Percentiles rank a stretch among this genome's conserved stretches.
Conservation (phyloP, 192 early-diverging fungal species). For the Chytriomyces confervae region DNA sequence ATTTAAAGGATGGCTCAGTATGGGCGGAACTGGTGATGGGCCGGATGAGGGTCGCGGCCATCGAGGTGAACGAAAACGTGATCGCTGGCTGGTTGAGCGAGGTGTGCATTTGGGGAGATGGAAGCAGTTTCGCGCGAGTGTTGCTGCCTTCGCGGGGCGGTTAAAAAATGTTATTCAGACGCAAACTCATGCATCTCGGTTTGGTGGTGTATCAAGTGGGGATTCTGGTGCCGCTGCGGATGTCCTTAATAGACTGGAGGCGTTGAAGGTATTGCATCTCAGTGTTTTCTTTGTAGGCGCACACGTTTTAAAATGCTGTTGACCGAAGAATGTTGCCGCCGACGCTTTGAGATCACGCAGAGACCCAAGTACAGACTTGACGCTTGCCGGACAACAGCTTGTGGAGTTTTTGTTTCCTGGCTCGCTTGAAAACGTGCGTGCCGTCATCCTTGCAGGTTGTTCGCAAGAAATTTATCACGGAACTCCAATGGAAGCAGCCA, state of each 20-base stretch:
- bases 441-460: constrained; percentile 11
- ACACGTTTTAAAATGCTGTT: background rate
- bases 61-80: background rate
- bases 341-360: background rate
- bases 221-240: background rate
- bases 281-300: background rate
- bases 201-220: background rate
- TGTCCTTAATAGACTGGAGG: background rate
- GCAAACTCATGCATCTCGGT: background rate
- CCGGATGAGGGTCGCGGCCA: background rate
- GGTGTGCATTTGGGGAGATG: background rate
- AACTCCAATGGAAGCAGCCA: background rate
- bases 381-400: background rate
- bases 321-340: background rate
- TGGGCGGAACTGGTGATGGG: background rate
- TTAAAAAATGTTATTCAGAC: background rate
- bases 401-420: constrained; percentile 2
- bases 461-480: constrained; percentile 25
- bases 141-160: constrained; percentile 10
- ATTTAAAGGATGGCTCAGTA: constrained; percentile 6
- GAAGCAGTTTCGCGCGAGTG: constrained; percentile 14
- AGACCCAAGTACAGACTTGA: background rate
- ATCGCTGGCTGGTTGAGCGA: background rate
- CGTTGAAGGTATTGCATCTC: background rate
- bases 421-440: background rate